A percentile compares a stretch with the other conserved stretches of the same genome.
phyloP scores from a whole-genome alignment of 441 rosid genomes.

The Jatropha multifida region DNA sequence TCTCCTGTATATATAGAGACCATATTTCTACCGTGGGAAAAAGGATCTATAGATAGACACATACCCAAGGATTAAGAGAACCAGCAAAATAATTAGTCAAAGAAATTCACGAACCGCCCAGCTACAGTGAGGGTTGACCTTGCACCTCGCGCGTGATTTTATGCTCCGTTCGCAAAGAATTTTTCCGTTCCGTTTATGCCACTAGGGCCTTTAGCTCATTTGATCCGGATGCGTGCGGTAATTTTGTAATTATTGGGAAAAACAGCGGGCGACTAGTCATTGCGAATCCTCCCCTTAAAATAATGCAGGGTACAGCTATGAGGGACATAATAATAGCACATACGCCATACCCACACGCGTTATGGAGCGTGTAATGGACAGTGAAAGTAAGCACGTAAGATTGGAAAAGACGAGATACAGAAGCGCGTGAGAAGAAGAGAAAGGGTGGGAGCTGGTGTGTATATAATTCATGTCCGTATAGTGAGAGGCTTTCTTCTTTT shows the following conservation, averaged over 20 bases:
- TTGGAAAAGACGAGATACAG: background rate
- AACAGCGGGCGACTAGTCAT: background rate
- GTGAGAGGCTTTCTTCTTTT: constrained; percentile 28
- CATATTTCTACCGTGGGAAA: too few species aligned
- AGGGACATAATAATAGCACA: constrained; percentile 37
- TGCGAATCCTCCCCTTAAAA: constrained; percentile 18
- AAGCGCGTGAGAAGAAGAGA: constrained; percentile 28
- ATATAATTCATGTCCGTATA: constrained; percentile 47
- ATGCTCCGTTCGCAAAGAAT: constrained; percentile 20
- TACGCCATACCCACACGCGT: constrained; percentile 22
- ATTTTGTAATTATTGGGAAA: constrained; percentile 8
- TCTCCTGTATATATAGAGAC: too few species aligned
- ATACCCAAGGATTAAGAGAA: too few species aligned
- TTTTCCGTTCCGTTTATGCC: constrained; percentile 53
- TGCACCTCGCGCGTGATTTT: constrained; percentile 47
- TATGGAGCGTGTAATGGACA: constrained; percentile 21
- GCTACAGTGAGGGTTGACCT: constrained; percentile 33
- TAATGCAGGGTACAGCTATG: constrained; percentile 43
- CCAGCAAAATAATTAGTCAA: background rate
- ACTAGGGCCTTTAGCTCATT: constrained; percentile 5
- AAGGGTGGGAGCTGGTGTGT: constrained; percentile 36
- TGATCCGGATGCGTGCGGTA: background rate
- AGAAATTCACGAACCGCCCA: background rate
- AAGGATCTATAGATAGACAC: too few species aligned
- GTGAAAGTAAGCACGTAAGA: background rate